Conservation (phyloP, 2,329 filamentous ascomycete species). For the Fusarium xylarioides region DNA sequence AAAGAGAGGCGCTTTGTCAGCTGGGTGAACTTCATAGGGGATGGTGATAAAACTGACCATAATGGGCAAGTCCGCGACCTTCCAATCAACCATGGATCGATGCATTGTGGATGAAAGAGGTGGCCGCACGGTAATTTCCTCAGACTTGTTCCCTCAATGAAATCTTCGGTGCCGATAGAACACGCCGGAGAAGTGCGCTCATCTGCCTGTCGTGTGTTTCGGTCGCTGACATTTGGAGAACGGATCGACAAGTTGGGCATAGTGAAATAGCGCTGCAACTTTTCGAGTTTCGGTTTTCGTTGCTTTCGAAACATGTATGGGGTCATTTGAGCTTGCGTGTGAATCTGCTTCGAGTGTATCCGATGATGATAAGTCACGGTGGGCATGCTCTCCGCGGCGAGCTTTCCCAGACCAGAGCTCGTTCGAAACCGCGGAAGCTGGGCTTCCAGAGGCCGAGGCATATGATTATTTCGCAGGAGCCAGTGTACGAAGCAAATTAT, state of each 20-base stretch:
- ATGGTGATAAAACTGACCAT: slow-evolving; percentile 1
- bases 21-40: rapidly evolving
- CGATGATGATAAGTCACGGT: not conserved
- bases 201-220: rapidly evolving
- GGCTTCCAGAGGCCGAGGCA: not conserved
- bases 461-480: not conserved
- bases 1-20: not conserved
- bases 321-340: not conserved
- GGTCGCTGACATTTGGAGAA: rapidly evolving
- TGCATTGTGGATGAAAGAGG: slow-evolving; percentile 31
- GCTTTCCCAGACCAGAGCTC: not conserved
- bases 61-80: slow-evolving; percentile 31
- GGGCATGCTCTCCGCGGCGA: slow-evolving; percentile 11
- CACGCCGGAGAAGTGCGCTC: not conserved
- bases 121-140: slow-evolving; percentile 20
- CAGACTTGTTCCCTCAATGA: not conserved
- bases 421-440: not conserved
- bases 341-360: not conserved
- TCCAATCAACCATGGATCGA: slow-evolving; percentile 29
- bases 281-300: not conserved
- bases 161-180: slow-evolving; percentile 26
- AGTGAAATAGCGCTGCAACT: not conserved
- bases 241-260: not conserved
- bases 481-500: slow-evolving; percentile 6
- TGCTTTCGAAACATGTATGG: not conserved